Conservation (phyloP, 768 basidiomycete species). For the Lactarius psammicola region DNA sequence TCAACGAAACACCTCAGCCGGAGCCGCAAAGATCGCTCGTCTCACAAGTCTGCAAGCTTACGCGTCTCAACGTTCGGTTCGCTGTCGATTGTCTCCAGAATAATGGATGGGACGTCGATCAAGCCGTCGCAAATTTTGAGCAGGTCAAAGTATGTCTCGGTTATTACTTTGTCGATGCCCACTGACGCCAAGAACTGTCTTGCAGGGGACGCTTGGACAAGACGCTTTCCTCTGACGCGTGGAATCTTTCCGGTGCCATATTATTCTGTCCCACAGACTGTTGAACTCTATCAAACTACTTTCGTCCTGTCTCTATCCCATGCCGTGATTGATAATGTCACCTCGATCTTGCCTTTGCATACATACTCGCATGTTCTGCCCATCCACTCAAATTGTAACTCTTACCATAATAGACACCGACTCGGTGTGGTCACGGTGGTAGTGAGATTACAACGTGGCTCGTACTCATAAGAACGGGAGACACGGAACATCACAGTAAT, state of each 20-base stretch:
- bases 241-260: not conserved
- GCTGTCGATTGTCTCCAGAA: slow-evolving; percentile 81
- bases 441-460: not conserved
- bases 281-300: not conserved
- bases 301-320: not conserved
- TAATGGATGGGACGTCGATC: slow-evolving; percentile 81
- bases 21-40: slow-evolving; percentile 71
- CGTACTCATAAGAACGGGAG: not conserved
- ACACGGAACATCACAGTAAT: not conserved
- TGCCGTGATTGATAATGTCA: slow-evolving; percentile 15
- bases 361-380: slow-evolving; percentile 12
- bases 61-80: slow-evolving; percentile 75
- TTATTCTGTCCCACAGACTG: not conserved
- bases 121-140: slow-evolving; percentile 82
- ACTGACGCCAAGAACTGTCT: slow-evolving; percentile 10
- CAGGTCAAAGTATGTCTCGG: slow-evolving; percentile 72
- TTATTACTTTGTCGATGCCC: slow-evolving; percentile 49
- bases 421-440: slow-evolving; percentile 3
- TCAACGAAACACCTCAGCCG: slow-evolving; percentile 44
- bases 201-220: slow-evolving; percentile 31
- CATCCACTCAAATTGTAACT: slow-evolving; percentile 8
- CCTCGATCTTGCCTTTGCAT: slow-evolving; percentile 11
- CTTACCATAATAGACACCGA: not conserved
- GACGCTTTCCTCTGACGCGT: slow-evolving; percentile 32
- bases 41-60: slow-evolving; percentile 65